Base-by-base conservation (phyloP, 345 rosid species). In the Sisymbrium irio region DNA sequence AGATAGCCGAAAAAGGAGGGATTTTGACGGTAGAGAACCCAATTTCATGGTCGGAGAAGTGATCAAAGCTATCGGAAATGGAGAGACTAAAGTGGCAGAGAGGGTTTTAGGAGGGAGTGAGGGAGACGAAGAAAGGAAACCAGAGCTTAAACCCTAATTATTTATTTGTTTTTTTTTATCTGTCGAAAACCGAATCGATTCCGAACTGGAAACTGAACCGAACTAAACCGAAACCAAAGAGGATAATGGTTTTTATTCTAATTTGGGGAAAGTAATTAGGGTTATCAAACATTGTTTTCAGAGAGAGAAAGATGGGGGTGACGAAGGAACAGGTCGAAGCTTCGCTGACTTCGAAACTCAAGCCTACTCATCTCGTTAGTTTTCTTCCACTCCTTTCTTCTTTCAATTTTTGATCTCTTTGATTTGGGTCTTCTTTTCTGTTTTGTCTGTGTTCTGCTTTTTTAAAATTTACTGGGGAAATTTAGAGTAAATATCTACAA, bases 301-400 rank as follows among this genome's bases (percentile, higher is more conserved):
- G 74, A 66, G 41, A 17, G 47, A 25, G 44, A 45, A 49, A 27
- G 73, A 91, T 89, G 97, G 92, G 91, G 15, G 88, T 91, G 64
- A 89, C 88, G 4, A 91, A 89, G 84, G 98, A 93, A 61, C 88
- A 86, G 78, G 91, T 91, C 40, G 93, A 88, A 75, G 85, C 91
- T 46, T 78, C 92, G 18, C 46, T 93, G 84, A 85, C 84, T 39
- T 81, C 93, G 13, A 93, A 93, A 72, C 73, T 93, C 59, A 85
- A 80, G 13, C 97, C 98, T 62, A 68, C 83, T 22, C 89, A 93
- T 78, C 85, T 93, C 37, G 98, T 91, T 76, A 79, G 86, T 61
- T 30, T 40, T 45, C 50, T 15, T 35, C 27, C 37, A 15, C 1
- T 69, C 15, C 9, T 25, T 73, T 36, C 41, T 56, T 73, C 19